Evolutionary conservation across 495 filamentous ascomycete genomes (phyloP), one percentile per base, ranked within the genome.

Genomic region (Trichoderma reesei): DNA sequence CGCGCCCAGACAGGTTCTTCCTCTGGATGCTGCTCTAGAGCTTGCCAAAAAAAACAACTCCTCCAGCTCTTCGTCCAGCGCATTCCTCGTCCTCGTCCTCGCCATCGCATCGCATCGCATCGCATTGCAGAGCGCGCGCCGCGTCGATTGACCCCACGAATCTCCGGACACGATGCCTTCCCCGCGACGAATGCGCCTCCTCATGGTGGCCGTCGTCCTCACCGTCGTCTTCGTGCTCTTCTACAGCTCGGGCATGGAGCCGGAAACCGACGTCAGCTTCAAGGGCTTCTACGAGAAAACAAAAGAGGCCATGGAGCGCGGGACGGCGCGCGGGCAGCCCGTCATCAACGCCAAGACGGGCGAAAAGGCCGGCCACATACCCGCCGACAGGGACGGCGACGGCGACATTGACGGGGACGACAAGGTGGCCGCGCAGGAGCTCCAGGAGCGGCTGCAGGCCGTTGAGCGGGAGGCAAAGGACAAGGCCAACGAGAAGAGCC

Each of bases 171-270:
- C 31, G 51, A 92, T 95, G 90, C 84, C 86, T 69, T 90, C 89
- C 1, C 80, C 81, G 68, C 83, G 90, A 64, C 85, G 89, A 63
- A 65, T 90, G 48, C 85, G 84, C 63, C 72, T 85, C 42, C 71
- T 88, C 36, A 76, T 79, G 61, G 76, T 89, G 71, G 72, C 82
- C 38, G 74, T 85, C 61, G 68, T 90, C 64, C 77, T 81, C 64
- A 73, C 79, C 56, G 69, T 89, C 44, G 74, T 88, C 63, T 74
- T 82, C 64, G 76, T 84, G 26, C 76, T 90, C 54, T 90, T 90
- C 73, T 81, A 86, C 68, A 85, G 85, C 68, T 77, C 76, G 10
- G 71, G 73, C 18, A 66, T 70, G 0, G 69, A 71, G 39, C 68
- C 76, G 6, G 68, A 64, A 41, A 76, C 77, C 67, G 68, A 72